Percentiles rank a stretch among this genome's conserved stretches.
Conservation (phyloP, 768 basidiomycete genomes). For the Hebeloma cylindrosporum region DNA sequence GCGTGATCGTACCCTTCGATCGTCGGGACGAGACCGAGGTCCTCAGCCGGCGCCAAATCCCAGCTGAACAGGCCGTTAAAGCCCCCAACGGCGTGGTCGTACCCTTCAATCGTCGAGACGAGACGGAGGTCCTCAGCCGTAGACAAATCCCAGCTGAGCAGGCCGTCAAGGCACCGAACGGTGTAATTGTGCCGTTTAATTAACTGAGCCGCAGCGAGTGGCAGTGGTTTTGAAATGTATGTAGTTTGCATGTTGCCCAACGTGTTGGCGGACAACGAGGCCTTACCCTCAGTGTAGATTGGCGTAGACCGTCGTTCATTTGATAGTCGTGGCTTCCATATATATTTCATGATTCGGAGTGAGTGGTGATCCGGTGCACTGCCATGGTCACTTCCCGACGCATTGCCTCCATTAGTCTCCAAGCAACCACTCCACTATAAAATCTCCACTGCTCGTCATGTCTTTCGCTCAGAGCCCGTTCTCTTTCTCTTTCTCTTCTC, state of each 20-base stretch:
- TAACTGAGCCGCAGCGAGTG: background rate
- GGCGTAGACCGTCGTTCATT: conserved; percentile 14
- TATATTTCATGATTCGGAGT: conserved; percentile 15
- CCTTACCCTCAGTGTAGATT: conserved; percentile 11
- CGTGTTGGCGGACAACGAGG: conserved; percentile 5
- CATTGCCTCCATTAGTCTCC: conserved; percentile 8
- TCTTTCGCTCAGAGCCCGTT: background rate
- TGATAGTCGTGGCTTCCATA: conserved; percentile 22
- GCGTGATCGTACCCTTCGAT: conserved; percentile 26
- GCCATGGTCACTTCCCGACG: background rate
- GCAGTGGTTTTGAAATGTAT: background rate
- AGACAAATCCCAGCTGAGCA: conserved; percentile 31
- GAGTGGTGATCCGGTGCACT: background rate
- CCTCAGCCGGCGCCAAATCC: too few species aligned
- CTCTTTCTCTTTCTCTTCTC: conserved; percentile 7
- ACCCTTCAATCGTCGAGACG: conserved; percentile 22
- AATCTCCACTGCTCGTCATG: background rate
- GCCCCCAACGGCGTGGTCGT: conserved; percentile 25
- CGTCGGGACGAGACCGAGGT: background rate
- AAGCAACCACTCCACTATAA: conserved; percentile 13
- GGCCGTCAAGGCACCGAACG: conserved; percentile 33
- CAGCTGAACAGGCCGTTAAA: conserved; percentile 26
- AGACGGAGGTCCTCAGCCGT: conserved; percentile 11
- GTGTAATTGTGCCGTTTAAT: conserved; percentile 26
- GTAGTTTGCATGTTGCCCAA: conserved; percentile 7